Percentiles rank a stretch among this genome's conserved stretches.
Evolutionary conservation across 1,139 yeast genomes (phyloP).

Genomic region (Wickerhamomyces sp.): DNA sequence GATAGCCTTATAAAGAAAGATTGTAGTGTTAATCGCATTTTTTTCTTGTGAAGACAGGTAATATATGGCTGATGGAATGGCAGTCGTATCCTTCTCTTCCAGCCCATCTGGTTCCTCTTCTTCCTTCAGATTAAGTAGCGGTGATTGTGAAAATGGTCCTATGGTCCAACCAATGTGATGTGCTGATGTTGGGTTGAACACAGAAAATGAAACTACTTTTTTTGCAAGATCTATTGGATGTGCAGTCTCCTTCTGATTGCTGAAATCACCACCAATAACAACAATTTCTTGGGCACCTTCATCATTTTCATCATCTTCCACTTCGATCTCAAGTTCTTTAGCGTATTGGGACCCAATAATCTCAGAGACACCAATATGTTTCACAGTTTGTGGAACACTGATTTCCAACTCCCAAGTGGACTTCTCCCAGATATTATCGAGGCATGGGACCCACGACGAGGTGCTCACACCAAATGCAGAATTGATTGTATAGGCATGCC

Average conservation of each 20-base stretch:
- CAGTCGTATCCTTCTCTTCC: constrained; percentile 31
- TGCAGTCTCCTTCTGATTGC: constrained; percentile 45
- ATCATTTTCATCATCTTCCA: constrained; percentile 40
- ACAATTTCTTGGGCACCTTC: constrained; percentile 45
- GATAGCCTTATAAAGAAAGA: constrained; percentile 71
- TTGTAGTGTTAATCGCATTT: constrained; percentile 65
- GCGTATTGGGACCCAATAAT: constrained; percentile 33
- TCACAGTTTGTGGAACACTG: constrained; percentile 74
- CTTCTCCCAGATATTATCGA: constrained; percentile 84
- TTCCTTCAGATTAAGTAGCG: constrained; percentile 29
- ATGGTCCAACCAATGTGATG: constrained; percentile 97
- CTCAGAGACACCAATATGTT: constrained; percentile 57
- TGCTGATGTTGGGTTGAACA: constrained; percentile 84
- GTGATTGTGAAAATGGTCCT: constrained; percentile 74
- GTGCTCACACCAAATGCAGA: constrained; percentile 77
- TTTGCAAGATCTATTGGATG: constrained; percentile 64
- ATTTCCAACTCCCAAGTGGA: constrained; percentile 91
- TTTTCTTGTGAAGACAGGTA: constrained; percentile 22
- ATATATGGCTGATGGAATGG: constrained; percentile 30
- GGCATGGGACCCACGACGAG: constrained; percentile 95
- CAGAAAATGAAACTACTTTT: constrained; percentile 73
- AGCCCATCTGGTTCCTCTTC: constrained; percentile 39
- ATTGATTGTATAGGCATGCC: constrained; percentile 89
- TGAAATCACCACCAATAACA: constrained; percentile 76
- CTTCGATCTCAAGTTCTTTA: constrained; percentile 22